phyloP scores from a whole-genome alignment of 495 filamentous ascomycete genomes.

The Penicillium coprophilum region DNA sequence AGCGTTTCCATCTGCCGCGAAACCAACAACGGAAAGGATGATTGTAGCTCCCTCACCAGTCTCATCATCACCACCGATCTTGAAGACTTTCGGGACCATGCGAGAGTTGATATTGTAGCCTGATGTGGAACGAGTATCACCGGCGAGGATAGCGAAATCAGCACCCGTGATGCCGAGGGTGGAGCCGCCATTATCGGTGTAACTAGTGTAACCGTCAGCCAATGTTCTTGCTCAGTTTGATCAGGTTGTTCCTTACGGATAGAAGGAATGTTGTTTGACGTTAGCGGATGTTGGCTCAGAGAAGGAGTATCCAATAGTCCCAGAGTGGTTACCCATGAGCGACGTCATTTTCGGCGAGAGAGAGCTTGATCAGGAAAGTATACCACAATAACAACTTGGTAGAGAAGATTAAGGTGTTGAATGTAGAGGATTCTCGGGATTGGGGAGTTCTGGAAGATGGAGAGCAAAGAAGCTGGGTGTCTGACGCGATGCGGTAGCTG shows the following conservation, averaged over 20 bases:
- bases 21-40: constrained; percentile 89
- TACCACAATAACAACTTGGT: neutral
- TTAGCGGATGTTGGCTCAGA: constrained; percentile 49
- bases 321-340: constrained; percentile 43
- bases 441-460: constrained; percentile 13
- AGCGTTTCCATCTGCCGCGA: constrained; percentile 88
- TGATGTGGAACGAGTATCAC: constrained; percentile 89
- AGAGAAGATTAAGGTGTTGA: constrained; percentile 6
- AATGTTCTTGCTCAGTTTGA: neutral
- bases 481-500: constrained; percentile 47
- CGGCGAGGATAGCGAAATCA: constrained; percentile 92
- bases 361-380: neutral
- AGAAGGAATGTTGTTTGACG: constrained; percentile 77
- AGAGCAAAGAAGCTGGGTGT: constrained; percentile 23
- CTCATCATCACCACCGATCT: constrained; percentile 85
- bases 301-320: constrained; percentile 61
- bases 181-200: constrained; percentile 96
- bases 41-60: constrained; percentile 80
- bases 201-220: constrained; percentile 52
- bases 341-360: constrained; percentile 43
- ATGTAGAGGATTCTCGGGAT: constrained; percentile 10
- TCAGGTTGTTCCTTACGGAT: constrained; percentile 63
- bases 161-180: constrained; percentile 92
- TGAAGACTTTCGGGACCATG: constrained; percentile 91
- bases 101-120: constrained; percentile 99